These are phyloP conservation scores for Daldinia grandis DNA, from an alignment of 495 filamentous ascomycete species.

Conservation along the genomic window DNA sequence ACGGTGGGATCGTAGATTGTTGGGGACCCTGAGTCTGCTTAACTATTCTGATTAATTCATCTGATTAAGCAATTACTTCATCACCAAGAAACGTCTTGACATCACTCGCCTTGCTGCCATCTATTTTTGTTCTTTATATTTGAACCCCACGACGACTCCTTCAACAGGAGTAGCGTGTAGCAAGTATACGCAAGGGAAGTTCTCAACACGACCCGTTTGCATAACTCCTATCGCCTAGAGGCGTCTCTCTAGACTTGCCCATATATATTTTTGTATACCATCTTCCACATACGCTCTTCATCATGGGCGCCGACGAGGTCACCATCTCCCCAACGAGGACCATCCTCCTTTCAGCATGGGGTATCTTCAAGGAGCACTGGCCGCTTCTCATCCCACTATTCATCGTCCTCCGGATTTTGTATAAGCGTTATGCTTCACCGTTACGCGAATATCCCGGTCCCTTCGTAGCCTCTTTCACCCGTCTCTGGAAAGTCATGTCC, in stretches of 20 bases:
- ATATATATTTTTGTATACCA: not conserved
- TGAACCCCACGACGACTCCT: slow-evolving; percentile 34
- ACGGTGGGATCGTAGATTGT: slow-evolving; percentile 15
- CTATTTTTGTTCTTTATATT: slow-evolving; percentile 29
- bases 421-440: slow-evolving; percentile 55
- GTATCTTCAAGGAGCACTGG: slow-evolving; percentile 51
- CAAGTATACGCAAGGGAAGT: slow-evolving; percentile 19
- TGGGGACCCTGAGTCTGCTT: slow-evolving; percentile 31
- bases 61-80: slow-evolving; percentile 36
- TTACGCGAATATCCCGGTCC: slow-evolving; percentile 60
- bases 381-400: slow-evolving; percentile 43
- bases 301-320: slow-evolving; percentile 40
- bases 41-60: slow-evolving; percentile 34
- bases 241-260: not conserved
- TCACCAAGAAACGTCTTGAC: slow-evolving; percentile 19
- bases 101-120: slow-evolving; percentile 21
- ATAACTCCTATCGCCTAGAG: not conserved
- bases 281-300: slow-evolving; percentile 22
- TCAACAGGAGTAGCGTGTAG: slow-evolving; percentile 43
- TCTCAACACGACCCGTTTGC: slow-evolving; percentile 20
- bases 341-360: slow-evolving; percentile 40
- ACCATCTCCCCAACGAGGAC: slow-evolving; percentile 43
- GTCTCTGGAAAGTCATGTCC: slow-evolving; percentile 57
- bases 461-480: slow-evolving; percentile 57
- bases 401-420: slow-evolving; percentile 46